Base-by-base conservation (phyloP, 192 early-diverging fungal genomes). In the Obelidium mucronatum region DNA sequence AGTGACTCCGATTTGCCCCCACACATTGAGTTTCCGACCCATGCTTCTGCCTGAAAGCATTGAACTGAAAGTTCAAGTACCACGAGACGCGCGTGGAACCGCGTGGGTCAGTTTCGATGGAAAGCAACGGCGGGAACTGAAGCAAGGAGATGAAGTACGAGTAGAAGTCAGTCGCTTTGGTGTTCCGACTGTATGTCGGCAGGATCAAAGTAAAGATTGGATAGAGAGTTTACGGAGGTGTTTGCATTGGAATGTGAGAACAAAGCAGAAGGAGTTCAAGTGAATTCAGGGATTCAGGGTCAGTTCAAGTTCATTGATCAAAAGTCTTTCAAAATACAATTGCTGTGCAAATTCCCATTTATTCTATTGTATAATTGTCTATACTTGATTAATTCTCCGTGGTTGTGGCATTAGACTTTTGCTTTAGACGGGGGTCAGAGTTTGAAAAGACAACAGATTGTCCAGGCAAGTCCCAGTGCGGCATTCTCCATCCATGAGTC, bases 21-120 rank as follows among this genome's bases (percentile, higher is more conserved):
- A 86, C 76, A 83, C 85, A 11, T 75, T 86, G 0, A 82, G 80
- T 26, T 99, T 99, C 88, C 89, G 97, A 2, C 97, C 97, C 24
- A 97, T 97, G 90, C 84, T 99, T 4, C 83, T 99, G 19, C 97
- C 97, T 0, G 94, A 98, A 65, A 88, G 90, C 22, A 94, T 97
- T 89, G 97, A 97, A 39, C 80, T 98, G 15, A 86, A 92, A 6
- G 94, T 98, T n/a, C 92, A 94, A 79, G 90, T 98, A 26, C 92
- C 91, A 15, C 30, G 22, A 2, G 92, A 93, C 80, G 93, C 93
- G 26, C 88, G 97, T n/a, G 92, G 88, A 59, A 94, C 94, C 0
- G 97, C 95, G 15, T 98, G 96, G 95, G 82, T 79, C 42, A 87
- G 81, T 28, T 98, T 98, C 76, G 97, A 98, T 76, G 97, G 97